Percentiles rank a stretch among this genome's conserved stretches.
Evolutionary conservation across 139 green algal genomes (phyloP).

Genomic region (Diplosphaera chodatii): DNA sequence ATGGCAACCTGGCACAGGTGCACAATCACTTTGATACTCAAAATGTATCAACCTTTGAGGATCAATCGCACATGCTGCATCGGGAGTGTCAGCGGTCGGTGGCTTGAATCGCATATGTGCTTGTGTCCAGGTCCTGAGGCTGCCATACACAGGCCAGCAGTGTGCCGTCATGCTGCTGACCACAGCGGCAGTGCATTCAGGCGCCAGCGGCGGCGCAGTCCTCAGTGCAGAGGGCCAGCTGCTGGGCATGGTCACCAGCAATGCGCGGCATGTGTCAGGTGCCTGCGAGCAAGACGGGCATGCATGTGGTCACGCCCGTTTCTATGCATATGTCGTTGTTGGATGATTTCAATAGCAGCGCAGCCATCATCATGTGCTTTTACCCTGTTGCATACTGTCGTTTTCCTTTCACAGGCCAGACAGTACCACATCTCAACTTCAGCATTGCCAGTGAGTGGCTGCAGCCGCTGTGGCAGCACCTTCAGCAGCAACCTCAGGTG

Average conservation of each 20-base stretch:
- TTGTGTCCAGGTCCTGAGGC: too few species aligned
- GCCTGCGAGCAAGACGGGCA: too few species aligned
- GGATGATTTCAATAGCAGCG: too few species aligned
- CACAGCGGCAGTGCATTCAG: slow-evolving; percentile 58
- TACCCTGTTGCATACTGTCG: neutral
- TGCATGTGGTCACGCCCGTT: too few species aligned
- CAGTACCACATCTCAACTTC: slow-evolving; percentile 59
- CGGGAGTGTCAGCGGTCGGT: too few species aligned
- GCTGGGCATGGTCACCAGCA: slow-evolving; percentile 65
- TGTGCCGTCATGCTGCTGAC: slow-evolving; percentile 52
- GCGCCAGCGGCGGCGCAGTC: slow-evolving; percentile 63
- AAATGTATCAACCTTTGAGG: too few species aligned
- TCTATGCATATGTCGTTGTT: too few species aligned
- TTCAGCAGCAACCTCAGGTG: neutral
- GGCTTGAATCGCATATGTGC: too few species aligned
- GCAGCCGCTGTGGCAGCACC: slow-evolving; percentile 25
- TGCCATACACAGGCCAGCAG: slow-evolving; percentile 1
- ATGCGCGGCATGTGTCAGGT: slow-evolving; percentile 32
- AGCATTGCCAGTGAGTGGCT: slow-evolving; percentile 45
- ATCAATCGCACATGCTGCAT: too few species aligned
- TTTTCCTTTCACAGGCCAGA: slow-evolving; percentile 8
- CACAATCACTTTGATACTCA: too few species aligned
- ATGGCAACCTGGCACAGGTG: slow-evolving; percentile 41
- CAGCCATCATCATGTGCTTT: too few species aligned
- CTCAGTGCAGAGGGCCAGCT: slow-evolving; percentile 37